phyloP scores from a whole-genome alignment of 1,139 yeast species.

The Pichia sp. region DNA sequence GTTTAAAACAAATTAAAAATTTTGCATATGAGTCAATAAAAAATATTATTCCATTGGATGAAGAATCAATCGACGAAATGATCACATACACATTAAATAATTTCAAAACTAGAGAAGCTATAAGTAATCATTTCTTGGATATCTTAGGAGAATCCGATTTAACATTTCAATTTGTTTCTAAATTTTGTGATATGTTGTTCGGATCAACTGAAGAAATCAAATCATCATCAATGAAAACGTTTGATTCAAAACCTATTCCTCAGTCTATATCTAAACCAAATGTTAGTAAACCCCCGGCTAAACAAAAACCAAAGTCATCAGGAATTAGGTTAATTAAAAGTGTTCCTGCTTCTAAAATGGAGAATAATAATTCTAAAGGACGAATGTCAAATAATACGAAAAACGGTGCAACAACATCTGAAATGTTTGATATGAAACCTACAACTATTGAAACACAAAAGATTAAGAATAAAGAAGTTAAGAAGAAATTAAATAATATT shows the following conservation, averaged over 20 bases:
- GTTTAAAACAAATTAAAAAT: conserved; percentile 26
- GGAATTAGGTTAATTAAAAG: conserved; percentile 10
- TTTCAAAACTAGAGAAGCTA: conserved; percentile 38
- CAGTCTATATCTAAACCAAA: not conserved
- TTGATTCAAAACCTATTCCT: too few species aligned
- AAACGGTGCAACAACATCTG: conserved; percentile 24
- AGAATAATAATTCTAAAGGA: conserved; percentile 2
- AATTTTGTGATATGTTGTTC: conserved; percentile 30
- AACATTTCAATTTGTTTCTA: conserved; percentile 36
- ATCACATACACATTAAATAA: conserved; percentile 40
- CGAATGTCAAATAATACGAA: conserved; percentile 11
- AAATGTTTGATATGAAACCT: conserved; percentile 25
- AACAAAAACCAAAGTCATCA: not conserved
- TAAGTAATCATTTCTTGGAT: conserved; percentile 44
- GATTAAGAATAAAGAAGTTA: conserved; percentile 15
- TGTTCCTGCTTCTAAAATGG: not conserved
- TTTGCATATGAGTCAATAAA: conserved; percentile 34
- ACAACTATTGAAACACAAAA: conserved; percentile 15
- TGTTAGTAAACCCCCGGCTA: not conserved
- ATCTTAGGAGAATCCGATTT: conserved; percentile 49
- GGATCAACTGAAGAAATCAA: conserved; percentile 9
- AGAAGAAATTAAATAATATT: conserved; percentile 36
- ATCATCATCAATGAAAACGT: too few species aligned
- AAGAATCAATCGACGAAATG: conserved; percentile 38
- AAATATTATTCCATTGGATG: conserved; percentile 44